These are phyloP conservation scores for Fusarium euwallaceae DNA, from an alignment of 2,329 filamentous ascomycete species.

Conservation along the genomic window DNA sequence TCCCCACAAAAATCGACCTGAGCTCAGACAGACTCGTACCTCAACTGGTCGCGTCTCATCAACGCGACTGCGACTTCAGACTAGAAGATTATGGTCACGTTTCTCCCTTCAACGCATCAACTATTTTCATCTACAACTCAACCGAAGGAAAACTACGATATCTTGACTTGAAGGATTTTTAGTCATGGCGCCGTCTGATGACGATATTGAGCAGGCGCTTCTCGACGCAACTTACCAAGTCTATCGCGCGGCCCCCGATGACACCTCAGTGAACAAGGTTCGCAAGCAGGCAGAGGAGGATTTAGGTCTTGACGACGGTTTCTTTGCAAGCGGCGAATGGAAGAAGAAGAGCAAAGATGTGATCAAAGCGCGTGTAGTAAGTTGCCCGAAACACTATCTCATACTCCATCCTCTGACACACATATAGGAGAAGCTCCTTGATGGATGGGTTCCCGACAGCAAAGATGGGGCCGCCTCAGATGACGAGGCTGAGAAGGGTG, in stretches of 20 bases:
- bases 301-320: slow-evolving; percentile 62
- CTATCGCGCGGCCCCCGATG: slow-evolving; percentile 59
- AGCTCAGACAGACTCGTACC: slow-evolving; percentile 10
- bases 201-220: slow-evolving; percentile 61
- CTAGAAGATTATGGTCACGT: slow-evolving; percentile 1
- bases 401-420: slow-evolving; percentile 5
- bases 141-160: not conserved
- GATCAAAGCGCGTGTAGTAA: slow-evolving; percentile 68
- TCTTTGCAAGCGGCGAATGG: slow-evolving; percentile 65
- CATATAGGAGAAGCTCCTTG: slow-evolving; percentile 53
- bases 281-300: slow-evolving; percentile 66
- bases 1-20: slow-evolving; percentile 27
- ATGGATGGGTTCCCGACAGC: slow-evolving; percentile 51
- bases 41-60: slow-evolving; percentile 31
- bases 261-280: slow-evolving; percentile 69
- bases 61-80: slow-evolving; percentile 35
- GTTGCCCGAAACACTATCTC: slow-evolving; percentile 41
- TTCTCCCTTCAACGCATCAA: slow-evolving; percentile 5
- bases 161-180: not conserved
- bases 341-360: slow-evolving; percentile 69
- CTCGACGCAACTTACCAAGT: slow-evolving; percentile 61
- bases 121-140: not conserved
- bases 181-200: slow-evolving; percentile 57
- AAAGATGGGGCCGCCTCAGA: slow-evolving; percentile 43
- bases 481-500: slow-evolving; percentile 44